These are phyloP conservation scores for Pyrenochaeta sp. DNA, from an alignment of 2,329 filamentous ascomycete genomes.

Conservation along the genomic window DNA sequence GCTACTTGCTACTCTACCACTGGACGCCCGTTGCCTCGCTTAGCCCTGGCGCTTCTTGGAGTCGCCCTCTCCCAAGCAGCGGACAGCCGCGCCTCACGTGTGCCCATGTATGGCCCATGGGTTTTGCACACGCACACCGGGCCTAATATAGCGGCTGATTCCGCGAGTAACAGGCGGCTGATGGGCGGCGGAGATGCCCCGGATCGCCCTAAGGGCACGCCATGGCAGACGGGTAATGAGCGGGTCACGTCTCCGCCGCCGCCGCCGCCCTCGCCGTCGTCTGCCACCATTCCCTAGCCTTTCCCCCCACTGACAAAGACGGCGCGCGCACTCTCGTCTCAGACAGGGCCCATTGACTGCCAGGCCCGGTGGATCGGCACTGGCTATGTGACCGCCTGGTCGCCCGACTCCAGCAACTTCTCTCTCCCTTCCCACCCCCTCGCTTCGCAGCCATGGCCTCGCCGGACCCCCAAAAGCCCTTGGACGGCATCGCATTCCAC, in stretches of 20 bases:
- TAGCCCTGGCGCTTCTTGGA: conserved; percentile 2
- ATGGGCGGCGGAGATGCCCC: not conserved
- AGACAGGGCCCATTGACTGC: not conserved
- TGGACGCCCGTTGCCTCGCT: too few relatives aligned
- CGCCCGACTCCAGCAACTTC: not conserved
- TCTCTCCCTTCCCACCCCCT: not conserved
- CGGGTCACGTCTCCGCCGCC: not conserved
- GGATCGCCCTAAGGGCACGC: conserved; percentile 3
- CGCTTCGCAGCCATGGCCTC: conserved; percentile 11
- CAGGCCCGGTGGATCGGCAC: not conserved
- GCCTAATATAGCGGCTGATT: not conserved
- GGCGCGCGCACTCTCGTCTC: not conserved
- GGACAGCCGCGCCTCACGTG: not conserved
- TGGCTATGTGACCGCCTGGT: not conserved
- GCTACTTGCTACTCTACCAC: too few relatives aligned
- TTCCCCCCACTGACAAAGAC: conserved; percentile 1
- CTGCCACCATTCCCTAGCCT: not conserved
- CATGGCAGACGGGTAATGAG: not conserved
- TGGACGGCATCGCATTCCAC: conserved; percentile 21
- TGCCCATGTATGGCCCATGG: not conserved
- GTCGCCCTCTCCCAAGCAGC: not conserved
- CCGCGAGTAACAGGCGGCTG: conserved; percentile 5
- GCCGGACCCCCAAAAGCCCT: conserved; percentile 19
- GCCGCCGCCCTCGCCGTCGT: too few relatives aligned
- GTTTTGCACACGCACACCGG: not conserved